Evolutionary conservation across 2,329 filamentous ascomycete genomes (phyloP).

Genomic region (Arachnomyces sp.): DNA sequence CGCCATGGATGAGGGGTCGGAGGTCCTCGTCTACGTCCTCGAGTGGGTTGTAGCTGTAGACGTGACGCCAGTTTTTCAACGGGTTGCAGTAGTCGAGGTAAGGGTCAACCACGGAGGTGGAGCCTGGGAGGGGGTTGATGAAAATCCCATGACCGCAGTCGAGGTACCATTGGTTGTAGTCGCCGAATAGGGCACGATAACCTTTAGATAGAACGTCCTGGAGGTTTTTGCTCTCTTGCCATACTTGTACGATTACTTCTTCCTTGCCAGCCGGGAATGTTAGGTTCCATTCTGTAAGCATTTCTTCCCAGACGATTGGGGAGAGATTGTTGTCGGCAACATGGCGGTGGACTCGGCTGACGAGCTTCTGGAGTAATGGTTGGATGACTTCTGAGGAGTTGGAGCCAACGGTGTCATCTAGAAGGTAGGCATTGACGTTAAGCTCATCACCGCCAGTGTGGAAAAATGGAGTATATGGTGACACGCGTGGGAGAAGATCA

Average conservation of each 20-base stretch:
- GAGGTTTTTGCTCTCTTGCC: constrained; percentile 45
- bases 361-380: constrained; percentile 70
- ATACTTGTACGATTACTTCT: constrained; percentile 65
- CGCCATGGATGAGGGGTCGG: constrained; percentile 65
- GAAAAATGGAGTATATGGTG: constrained; percentile 65
- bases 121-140: constrained; percentile 22
- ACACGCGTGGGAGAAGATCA: constrained; percentile 68
- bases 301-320: constrained; percentile 84
- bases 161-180: constrained; percentile 25
- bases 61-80: constrained; percentile 69
- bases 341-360: constrained; percentile 59
- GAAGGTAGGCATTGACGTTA: constrained; percentile 64
- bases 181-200: constrained; percentile 26
- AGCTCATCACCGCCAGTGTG: constrained; percentile 86
- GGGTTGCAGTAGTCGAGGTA: constrained; percentile 43
- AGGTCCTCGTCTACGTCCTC: constrained; percentile 54
- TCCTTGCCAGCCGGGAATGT: constrained; percentile 54
- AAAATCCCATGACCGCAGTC: constrained; percentile 27
- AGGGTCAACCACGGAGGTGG: constrained; percentile 7
- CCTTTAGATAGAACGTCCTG: constrained; percentile 20
- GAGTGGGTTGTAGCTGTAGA: constrained; percentile 74
- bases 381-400: constrained; percentile 58
- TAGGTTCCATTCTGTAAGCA: constrained; percentile 70
- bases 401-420: constrained; percentile 65
- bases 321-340: constrained; percentile 58